Evolutionary conservation across 148 eudicot genomes (phyloP).

Genomic region (Silene conica): DNA sequence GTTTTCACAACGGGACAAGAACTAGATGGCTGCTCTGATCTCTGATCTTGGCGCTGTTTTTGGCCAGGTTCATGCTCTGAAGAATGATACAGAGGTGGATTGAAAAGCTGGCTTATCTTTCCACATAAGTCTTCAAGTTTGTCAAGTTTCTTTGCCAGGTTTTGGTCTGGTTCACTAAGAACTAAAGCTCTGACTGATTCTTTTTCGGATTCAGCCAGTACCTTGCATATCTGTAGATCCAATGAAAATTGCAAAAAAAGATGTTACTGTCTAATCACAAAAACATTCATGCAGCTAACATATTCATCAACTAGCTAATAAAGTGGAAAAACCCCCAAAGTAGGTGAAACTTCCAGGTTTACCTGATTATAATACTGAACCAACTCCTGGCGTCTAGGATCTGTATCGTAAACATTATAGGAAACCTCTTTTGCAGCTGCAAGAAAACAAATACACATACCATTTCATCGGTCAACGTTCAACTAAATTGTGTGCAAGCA

Average conservation of each 20-base stretch:
- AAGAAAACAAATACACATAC: not conserved
- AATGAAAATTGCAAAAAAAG: not conserved
- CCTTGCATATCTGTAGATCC: slow-evolving; percentile 51
- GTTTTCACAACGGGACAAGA: slow-evolving; percentile 7
- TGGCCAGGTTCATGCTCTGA: not conserved
- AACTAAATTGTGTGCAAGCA: not conserved
- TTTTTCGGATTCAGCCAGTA: slow-evolving; percentile 34
- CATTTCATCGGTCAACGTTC: not conserved
- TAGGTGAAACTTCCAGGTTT: not conserved
- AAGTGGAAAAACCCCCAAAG: not conserved
- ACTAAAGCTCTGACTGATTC: slow-evolving; percentile 36
- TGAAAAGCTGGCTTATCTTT: slow-evolving; percentile 37
- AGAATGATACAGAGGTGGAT: not conserved
- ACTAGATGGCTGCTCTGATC: slow-evolving; percentile 15
- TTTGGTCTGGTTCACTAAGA: slow-evolving; percentile 32
- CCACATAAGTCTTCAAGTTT: slow-evolving; percentile 33
- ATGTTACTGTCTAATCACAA: not conserved
- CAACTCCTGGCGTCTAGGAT: slow-evolving; percentile 46
- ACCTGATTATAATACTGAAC: slow-evolving; percentile 70
- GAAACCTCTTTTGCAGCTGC: slow-evolving; percentile 56
- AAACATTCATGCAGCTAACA: not conserved
- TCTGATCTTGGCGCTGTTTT: slow-evolving; percentile 8
- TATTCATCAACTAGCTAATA: not conserved
- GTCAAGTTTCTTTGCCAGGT: slow-evolving; percentile 39
- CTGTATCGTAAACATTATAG: slow-evolving; percentile 39